A percentile compares a stretch with the other conserved stretches of the same genome.
Conservation (phyloP, 352 stramenopile species). For the Phytophthora sojae region DNA sequence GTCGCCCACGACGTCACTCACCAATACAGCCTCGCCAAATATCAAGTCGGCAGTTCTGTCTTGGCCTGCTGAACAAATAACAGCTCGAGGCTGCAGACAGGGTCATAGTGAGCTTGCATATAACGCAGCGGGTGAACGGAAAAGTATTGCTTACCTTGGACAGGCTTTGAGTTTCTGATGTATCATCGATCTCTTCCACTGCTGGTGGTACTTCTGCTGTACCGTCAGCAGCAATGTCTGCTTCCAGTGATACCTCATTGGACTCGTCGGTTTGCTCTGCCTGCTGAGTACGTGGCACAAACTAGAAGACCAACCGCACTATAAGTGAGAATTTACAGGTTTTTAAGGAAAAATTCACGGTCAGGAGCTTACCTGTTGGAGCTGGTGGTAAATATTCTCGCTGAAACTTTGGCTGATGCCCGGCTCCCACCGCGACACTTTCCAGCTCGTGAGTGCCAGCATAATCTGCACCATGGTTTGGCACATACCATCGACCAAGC, state of each 20-base stretch:
- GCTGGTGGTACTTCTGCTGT: conserved; percentile 4
- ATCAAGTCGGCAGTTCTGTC: conserved; percentile 27
- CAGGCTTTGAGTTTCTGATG: background rate
- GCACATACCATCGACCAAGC: conserved; percentile 15
- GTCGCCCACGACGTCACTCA: conserved; percentile 62
- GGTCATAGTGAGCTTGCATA: conserved; percentile 18
- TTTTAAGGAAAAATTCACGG: background rate
- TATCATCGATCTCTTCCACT: conserved; percentile 4
- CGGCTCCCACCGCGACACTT: conserved; percentile 51
- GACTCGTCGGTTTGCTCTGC: conserved; percentile 25
- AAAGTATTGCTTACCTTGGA: conserved; percentile 11
- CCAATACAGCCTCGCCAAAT: conserved; percentile 49
- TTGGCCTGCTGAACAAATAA: conserved; percentile 49
- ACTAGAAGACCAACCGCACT: conserved; percentile 13
- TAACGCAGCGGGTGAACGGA: background rate
- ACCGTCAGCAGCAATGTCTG: conserved; percentile 9
- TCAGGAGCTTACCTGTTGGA: conserved; percentile 37
- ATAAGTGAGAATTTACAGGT: background rate
- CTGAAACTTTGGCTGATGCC: conserved; percentile 11
- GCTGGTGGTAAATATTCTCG: conserved; percentile 49
- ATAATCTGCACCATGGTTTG: conserved; percentile 43
- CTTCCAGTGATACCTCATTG: conserved; percentile 15
- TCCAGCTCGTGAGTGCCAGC: conserved; percentile 66
- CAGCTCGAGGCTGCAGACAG: conserved; percentile 43
- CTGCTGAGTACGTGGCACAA: conserved; percentile 20